phyloP scores from a whole-genome alignment of 1,284 basidiomycete genomes.

The Malassezia equina region DNA sequence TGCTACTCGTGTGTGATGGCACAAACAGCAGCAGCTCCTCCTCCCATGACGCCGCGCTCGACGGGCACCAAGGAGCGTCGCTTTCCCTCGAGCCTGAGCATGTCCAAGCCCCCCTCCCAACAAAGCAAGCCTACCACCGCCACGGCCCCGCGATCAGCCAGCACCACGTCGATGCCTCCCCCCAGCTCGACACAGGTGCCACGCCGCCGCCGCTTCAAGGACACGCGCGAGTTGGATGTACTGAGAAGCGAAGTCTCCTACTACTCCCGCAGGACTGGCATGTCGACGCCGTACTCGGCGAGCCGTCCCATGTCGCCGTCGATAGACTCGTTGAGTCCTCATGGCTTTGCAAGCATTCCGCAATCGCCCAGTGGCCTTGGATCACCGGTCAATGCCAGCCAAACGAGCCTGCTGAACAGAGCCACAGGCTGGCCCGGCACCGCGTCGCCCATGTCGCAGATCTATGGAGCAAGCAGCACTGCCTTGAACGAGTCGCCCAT shows the following conservation, averaged over 20 bases:
- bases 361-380: not conserved
- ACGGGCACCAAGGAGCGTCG: not conserved
- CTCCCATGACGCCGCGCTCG: not conserved
- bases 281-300: not conserved
- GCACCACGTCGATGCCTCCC: not conserved
- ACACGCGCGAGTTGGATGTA: conserved; percentile 16
- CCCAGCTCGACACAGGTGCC: not conserved
- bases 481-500: conserved; percentile 6
- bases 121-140: not conserved
- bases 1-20: not conserved
- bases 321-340: conserved; percentile 2
- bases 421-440: not conserved
- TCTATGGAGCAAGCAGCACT: not conserved
- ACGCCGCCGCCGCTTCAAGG: conserved; percentile 13
- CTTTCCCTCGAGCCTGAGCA: not conserved
- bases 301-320: conserved; percentile 1
- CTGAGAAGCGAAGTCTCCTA: conserved; percentile 2
- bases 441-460: not conserved
- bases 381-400: conserved; percentile 1
- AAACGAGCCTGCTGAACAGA: conserved; percentile 1
- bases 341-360: not conserved
- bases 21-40: not conserved
- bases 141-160: not conserved
- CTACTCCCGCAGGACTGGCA: not conserved
- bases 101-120: not conserved